Evolutionary conservation across 2,329 filamentous ascomycete species (phyloP), one percentile per base, ranked within the genome.

Genomic region (Neopestalotiopsis rosae): DNA sequence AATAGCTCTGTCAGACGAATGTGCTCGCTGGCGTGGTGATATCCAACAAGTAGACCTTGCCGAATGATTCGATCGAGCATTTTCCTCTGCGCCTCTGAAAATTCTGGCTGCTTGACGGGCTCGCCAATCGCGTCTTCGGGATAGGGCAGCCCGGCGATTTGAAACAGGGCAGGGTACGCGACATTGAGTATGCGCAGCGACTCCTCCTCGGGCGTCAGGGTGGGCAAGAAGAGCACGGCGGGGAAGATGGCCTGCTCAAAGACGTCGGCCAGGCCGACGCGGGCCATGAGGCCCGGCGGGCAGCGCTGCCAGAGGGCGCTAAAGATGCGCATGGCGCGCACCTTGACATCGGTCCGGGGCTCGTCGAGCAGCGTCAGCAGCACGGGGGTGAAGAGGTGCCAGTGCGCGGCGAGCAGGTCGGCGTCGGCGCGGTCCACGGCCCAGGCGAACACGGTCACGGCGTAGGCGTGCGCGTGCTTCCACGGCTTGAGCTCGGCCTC

Each of bases 201-300:
- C 68, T 96, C 92, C 0, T 85, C 77, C 74, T 93, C 91, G 0
- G 92, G 90, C 0, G 94, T 97, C 57, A 97, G 82, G 13, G 86
- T 89, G 0, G 95, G 95, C 5, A 97, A 85, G 74, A 90, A 93
- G 7, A 91, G 85, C n/a, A 97, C 86, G 45, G 90, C 89, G 0
- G 94, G 92, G 72, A 91, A 86, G 1, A 94, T 80, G 3, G 90
- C 88, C 24, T 94, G 88, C 74, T 91, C 87, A 70, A 95, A 91
- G 32, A 95, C 87, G 14, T 85, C 81, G 28, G 86, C 87, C 7
- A 95, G 87, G 0, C 92, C 92, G 0, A 90, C 92, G 61, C 84
- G 84, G 13, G 78, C 79, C 59, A 95, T 84, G 2, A 91, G 83
- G 4, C 79, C 76, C 1, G 81, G 71, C 0, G 89, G 86, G 58